Evolutionary conservation across 352 stramenopile species (phyloP).

Genomic region (Phytophthora pisi): DNA sequence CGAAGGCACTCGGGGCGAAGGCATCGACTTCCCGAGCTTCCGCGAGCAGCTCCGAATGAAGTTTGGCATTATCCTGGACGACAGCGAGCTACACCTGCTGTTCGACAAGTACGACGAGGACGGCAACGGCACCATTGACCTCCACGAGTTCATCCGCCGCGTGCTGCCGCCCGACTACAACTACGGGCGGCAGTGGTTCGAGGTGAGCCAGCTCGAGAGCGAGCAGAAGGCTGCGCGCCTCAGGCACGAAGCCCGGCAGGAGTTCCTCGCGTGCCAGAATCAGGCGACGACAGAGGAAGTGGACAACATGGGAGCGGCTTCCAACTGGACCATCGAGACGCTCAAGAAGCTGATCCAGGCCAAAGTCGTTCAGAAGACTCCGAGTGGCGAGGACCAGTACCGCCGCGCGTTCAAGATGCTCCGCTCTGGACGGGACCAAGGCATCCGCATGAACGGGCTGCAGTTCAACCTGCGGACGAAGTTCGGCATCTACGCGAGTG

Average conservation of each 20-base stretch:
- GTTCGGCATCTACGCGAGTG: constrained; percentile 80
- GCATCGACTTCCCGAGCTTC: constrained; percentile 82
- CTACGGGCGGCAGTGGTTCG: constrained; percentile 76
- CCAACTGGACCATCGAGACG: constrained; percentile 68
- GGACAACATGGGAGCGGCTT: constrained; percentile 50
- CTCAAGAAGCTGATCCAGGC: constrained; percentile 77
- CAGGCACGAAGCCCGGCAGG: constrained; percentile 64
- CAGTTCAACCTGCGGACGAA: constrained; percentile 81
- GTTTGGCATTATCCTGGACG: constrained; percentile 81
- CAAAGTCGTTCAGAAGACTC: constrained; percentile 82
- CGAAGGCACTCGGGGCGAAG: constrained; percentile 70
- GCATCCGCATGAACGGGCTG: constrained; percentile 72
- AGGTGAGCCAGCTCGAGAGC: constrained; percentile 71
- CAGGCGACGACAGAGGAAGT: constrained; percentile 33
- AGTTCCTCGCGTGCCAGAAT: constrained; percentile 51
- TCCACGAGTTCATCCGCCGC: constrained; percentile 84
- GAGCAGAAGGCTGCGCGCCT: constrained; percentile 61
- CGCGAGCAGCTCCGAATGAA: constrained; percentile 76
- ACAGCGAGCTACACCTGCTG: constrained; percentile 70
- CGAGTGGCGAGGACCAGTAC: constrained; percentile 78
- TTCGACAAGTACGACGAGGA: constrained; percentile 90
- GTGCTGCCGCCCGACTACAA: constrained; percentile 81
- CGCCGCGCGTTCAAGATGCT: constrained; percentile 84
- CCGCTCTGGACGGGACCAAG: constrained; percentile 63
- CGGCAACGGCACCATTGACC: constrained; percentile 77